Base-by-base conservation (phyloP, 1,284 basidiomycete species). In the Volvariella volvacea region DNA sequence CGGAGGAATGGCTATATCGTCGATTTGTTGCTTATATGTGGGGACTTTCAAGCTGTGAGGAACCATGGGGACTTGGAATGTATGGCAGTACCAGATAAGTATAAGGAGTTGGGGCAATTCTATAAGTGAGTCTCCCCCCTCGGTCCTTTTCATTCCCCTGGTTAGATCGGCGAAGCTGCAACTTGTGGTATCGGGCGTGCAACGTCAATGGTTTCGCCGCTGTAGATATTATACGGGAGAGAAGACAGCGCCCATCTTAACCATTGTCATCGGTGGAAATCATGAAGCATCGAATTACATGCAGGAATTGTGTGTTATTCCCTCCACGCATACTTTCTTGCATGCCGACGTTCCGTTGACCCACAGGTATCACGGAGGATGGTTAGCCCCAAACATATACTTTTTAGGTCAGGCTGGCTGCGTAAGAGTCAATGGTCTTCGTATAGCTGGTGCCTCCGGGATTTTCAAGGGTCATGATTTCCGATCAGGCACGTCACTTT, bases 261-360 rank as follows among this genome's bases (percentile, higher is more conserved):
- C 96, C 0, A 71, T 99, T 22, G 83, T 98, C 42, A 96, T 99
- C 55, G 96, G 96, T 16, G 96, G 96, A 3, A 99, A 99, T 60
- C 95, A 99, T 61, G 95, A 99, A 65, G 92, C 92, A 3, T 94
- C 91, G 44, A 96, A 93, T 58, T 97, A 98, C 62, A 77, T 99
- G 69, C 94, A 91, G 87, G 96, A 99, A 61, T 68, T 97, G 85
- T 93, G 57, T 65, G 88, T 67, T n/a, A n/a, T n/a, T n/a, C 9
- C 21, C 32, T 4, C 39, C 38, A 31, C 36, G 31, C 14, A 8
- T 33, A 21, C 1, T 2, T 8, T 15, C 6, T 6, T 17, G n/a
- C n/a, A n/a, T n/a, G n/a, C 39, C 15, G 19, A 14, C 28, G 17
- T 31, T 41, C 48, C 41, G 41, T 12, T 4, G 39, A 32, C 19